Percentiles rank a stretch among this genome's conserved stretches.
phyloP scores from a whole-genome alignment of 768 basidiomycete genomes.

The Filobasidium wieringae region DNA sequence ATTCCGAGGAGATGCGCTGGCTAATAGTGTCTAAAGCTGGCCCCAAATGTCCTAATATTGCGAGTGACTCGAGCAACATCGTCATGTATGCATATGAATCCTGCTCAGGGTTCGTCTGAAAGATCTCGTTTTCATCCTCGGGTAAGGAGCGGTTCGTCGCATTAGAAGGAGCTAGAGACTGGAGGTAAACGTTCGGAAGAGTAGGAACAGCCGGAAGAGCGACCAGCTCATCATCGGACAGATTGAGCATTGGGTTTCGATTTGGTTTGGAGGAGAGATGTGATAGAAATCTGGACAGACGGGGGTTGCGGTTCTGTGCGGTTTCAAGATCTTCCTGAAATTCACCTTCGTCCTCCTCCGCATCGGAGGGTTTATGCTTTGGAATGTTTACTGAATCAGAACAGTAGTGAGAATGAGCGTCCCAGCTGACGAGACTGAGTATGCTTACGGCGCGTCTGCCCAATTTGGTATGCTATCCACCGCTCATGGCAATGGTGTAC shows the following conservation, averaged over 20 bases:
- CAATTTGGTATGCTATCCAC: constrained; percentile 72
- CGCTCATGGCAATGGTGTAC: constrained; percentile 90
- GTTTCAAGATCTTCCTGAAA: background rate
- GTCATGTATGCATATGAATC: constrained; percentile 92
- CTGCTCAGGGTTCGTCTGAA: constrained; percentile 60
- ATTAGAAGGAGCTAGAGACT: background rate
- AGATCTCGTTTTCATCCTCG: background rate
- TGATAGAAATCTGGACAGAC: constrained; percentile 38
- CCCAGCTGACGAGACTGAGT: too few relatives aligned
- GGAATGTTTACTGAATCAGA: constrained; percentile 10
- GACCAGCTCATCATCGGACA: constrained; percentile 25
- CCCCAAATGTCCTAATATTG: constrained; percentile 78
- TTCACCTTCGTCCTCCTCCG: too few relatives aligned
- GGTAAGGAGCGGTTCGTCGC: background rate
- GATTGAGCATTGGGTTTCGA: constrained; percentile 37
- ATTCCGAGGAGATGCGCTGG: constrained; percentile 70
- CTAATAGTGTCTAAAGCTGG: constrained; percentile 67
- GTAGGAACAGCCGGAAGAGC: constrained; percentile 10
- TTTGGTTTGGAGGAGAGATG: constrained; percentile 34
- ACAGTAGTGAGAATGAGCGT: too few relatives aligned
- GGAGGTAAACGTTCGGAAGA: constrained; percentile 8
- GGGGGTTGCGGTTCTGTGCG: constrained; percentile 16
- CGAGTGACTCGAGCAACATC: constrained; percentile 79
- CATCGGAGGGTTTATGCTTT: background rate
- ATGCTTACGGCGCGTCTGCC: constrained; percentile 62